Conservation (phyloP, 257 asterid species). For the Nicotiana sylvestris region DNA sequence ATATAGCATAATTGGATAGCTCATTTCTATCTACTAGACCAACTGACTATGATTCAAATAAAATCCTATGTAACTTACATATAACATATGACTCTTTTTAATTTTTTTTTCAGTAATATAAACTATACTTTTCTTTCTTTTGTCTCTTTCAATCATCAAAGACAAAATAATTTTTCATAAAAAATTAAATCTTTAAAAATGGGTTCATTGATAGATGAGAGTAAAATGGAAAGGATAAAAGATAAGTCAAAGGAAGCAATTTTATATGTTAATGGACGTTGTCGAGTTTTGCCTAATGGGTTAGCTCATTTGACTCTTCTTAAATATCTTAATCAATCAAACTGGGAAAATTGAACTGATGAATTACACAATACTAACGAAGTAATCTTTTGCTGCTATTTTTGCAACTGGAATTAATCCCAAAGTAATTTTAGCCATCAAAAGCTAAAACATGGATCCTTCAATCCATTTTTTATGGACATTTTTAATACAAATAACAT, state of each 20-base stretch:
- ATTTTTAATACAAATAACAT: too few species aligned
- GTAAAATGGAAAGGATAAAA: constrained; percentile 20
- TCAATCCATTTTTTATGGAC: too few species aligned
- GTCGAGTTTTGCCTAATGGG: constrained; percentile 84
- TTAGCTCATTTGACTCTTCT: constrained; percentile 87
- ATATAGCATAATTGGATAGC: too few species aligned
- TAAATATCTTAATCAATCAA: constrained; percentile 48
- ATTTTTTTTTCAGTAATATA: too few species aligned
- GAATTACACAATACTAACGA: background rate
- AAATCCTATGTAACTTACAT: background rate
- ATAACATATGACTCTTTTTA: too few species aligned
- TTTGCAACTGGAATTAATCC: background rate
- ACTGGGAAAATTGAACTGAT: background rate
- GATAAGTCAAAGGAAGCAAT: constrained; percentile 56
- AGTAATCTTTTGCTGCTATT: background rate
- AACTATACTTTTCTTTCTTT: too few species aligned
- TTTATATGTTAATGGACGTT: constrained; percentile 77
- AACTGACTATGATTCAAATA: background rate
- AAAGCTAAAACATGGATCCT: too few species aligned
- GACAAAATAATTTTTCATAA: too few species aligned
- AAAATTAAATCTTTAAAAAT: constrained; percentile 13
- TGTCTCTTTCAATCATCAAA: background rate
- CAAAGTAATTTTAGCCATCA: too few species aligned
- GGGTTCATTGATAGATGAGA: constrained; percentile 58
- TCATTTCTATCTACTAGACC: background rate